Evolutionary conservation across 1,284 basidiomycete species (phyloP).

Genomic region (Melampsora occidentalis): DNA sequence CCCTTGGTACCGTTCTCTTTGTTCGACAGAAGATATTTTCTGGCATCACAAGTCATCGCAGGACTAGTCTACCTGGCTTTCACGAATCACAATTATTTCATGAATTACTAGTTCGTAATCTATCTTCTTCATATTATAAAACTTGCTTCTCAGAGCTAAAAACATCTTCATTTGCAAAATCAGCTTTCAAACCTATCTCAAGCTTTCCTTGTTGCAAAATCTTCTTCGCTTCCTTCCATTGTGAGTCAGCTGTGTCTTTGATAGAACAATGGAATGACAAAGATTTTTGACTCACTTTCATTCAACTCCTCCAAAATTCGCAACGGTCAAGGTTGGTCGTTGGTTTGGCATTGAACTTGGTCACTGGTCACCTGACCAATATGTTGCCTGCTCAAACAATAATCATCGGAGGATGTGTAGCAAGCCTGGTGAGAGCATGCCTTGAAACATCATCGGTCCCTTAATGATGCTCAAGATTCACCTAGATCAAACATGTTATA

Average conservation of each 20-base stretch:
- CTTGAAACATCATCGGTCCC: background rate
- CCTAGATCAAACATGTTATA: background rate
- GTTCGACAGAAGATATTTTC: background rate
- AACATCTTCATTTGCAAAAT: background rate
- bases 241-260: conserved; percentile 4
- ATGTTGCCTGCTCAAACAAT: conserved; percentile 29
- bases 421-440: background rate
- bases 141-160: background rate
- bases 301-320: background rate
- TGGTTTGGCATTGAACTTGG: conserved; percentile 22
- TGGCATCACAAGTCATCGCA: background rate
- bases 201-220: conserved; percentile 18
- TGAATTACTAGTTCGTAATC: background rate
- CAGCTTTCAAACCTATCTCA: conserved; percentile 38
- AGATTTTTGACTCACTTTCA: background rate
- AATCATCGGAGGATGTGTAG: conserved; percentile 30
- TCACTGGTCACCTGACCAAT: conserved; percentile 21
- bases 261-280: background rate
- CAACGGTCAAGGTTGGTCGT: conserved; percentile 16
- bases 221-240: conserved; percentile 37
- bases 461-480: background rate
- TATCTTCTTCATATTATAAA: background rate
- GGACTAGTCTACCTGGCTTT: background rate
- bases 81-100: background rate
- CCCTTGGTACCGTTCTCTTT: background rate